Percentiles rank a stretch among this genome's conserved stretches.
Evolutionary conservation across 805 yeast genomes (phyloP).

Genomic region (Starmera dryadoides): DNA sequence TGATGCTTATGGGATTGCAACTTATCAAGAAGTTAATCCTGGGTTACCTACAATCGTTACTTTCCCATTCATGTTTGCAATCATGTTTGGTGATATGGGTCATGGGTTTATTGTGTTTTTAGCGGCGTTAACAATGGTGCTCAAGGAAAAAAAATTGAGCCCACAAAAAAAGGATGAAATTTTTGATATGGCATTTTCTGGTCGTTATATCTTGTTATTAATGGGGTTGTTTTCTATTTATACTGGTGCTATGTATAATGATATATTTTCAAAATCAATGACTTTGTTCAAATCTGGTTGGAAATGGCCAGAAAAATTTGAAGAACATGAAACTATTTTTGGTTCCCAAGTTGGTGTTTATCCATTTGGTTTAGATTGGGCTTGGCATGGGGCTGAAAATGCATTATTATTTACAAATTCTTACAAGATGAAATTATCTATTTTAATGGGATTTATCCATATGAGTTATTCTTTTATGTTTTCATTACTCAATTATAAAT

Average conservation of each 20-base stretch:
- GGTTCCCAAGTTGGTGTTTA: slow-evolving; percentile 68
- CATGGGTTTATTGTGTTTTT: slow-evolving; percentile 82
- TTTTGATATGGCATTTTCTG: slow-evolving; percentile 92
- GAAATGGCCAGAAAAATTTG: slow-evolving; percentile 72
- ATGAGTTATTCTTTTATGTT: slow-evolving; percentile 88
- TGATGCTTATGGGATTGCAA: slow-evolving; percentile 92
- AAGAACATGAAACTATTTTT: slow-evolving; percentile 59
- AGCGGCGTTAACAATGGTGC: slow-evolving; percentile 64
- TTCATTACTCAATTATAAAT: slow-evolving; percentile 72
- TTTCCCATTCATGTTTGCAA: slow-evolving; percentile 97
- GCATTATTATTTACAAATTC: slow-evolving; percentile 86
- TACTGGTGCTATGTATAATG: slow-evolving; percentile 92
- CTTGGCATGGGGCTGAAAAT: slow-evolving; percentile 98
- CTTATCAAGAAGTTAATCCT: slow-evolving; percentile 92
- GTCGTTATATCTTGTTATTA: slow-evolving; percentile 81
- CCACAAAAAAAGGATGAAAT: slow-evolving; percentile 80
- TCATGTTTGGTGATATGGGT: slow-evolving; percentile 98
- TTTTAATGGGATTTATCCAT: slow-evolving; percentile 89
- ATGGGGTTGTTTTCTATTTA: slow-evolving; percentile 96
- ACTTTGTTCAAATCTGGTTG: slow-evolving; percentile 82
- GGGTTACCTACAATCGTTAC: slow-evolving; percentile 93
- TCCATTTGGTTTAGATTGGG: slow-evolving; percentile 81
- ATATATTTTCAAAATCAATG: slow-evolving; percentile 87
- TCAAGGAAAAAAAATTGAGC: slow-evolving; percentile 66
- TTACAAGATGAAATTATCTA: slow-evolving; percentile 93